These are phyloP conservation scores for Aspergillus saccharolyticus DNA, from an alignment of 495 filamentous ascomycete species.

Conservation along the genomic window DNA sequence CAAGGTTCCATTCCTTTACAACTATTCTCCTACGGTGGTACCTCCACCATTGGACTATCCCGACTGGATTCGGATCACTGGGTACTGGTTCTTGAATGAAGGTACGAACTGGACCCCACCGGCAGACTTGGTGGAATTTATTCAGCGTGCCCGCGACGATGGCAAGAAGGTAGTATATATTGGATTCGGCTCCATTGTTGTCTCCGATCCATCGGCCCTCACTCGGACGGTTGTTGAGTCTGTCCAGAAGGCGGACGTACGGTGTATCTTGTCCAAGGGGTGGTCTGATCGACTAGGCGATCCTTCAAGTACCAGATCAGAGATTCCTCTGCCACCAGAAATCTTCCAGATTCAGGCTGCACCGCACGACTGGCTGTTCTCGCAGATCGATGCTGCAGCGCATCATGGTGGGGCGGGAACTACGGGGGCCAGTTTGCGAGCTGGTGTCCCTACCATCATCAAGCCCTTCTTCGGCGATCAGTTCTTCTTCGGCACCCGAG, in stretches of 20 bases:
- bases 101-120: conserved; percentile 70
- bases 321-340: conserved; percentile 70
- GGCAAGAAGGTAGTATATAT: conserved; percentile 93
- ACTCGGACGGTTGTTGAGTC: conserved; percentile 88
- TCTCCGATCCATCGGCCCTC: conserved; percentile 82
- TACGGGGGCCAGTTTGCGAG: conserved; percentile 87
- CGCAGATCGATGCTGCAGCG: conserved; percentile 86
- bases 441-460: conserved; percentile 89
- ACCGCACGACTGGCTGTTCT: conserved; percentile 96
- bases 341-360: conserved; percentile 86
- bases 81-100: conserved; percentile 96
- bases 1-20: conserved; percentile 96
- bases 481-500: conserved; percentile 85
- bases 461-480: conserved; percentile 98
- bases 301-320: conserved; percentile 52
- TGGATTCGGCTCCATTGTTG: conserved; percentile 92
- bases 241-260: conserved; percentile 84
- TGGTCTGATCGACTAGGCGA: conserved; percentile 88
- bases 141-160: conserved; percentile 69
- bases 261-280: conserved; percentile 95
- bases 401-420: conserved; percentile 96
- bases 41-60: conserved; percentile 90
- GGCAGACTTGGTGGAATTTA: conserved; percentile 70
- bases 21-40: conserved; percentile 90
- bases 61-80: conserved; percentile 95